Evolutionary conservation across 352 stramenopile species (phyloP).

Genomic region (Pythium phragmitis): DNA sequence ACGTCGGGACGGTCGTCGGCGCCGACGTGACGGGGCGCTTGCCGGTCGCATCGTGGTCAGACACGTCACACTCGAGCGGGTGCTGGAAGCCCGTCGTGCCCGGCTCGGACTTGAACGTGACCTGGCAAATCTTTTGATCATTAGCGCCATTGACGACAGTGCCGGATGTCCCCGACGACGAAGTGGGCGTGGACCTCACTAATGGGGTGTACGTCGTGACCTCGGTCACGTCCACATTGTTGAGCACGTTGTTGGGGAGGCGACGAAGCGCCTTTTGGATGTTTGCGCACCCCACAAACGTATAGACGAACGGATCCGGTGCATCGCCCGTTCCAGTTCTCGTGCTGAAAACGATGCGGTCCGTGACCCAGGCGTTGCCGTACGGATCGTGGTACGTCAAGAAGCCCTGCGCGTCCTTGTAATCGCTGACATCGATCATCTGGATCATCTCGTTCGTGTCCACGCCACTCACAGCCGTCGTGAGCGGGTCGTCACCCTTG

Average conservation of each 20-base stretch:
- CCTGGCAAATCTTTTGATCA: conserved; percentile 29
- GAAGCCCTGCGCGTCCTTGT: conserved; percentile 25
- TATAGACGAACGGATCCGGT: background rate
- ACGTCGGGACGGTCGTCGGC: conserved; percentile 18
- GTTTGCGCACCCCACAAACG: conserved; percentile 22
- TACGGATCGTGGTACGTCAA: conserved; percentile 78
- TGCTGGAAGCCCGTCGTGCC: conserved; percentile 61
- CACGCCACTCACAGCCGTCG: conserved; percentile 14
- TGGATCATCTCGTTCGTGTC: conserved; percentile 52
- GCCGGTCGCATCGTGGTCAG: conserved; percentile 26
- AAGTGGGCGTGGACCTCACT: conserved; percentile 15
- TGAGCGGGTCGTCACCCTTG: conserved; percentile 82
- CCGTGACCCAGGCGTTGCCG: conserved; percentile 60
- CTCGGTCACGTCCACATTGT: conserved; percentile 34
- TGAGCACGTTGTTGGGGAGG: conserved; percentile 72
- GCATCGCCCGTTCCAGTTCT: no score
- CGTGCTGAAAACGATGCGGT: conserved; percentile 36
- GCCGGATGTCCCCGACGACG: conserved; percentile 8
- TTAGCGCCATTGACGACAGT: background rate
- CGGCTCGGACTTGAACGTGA: conserved; percentile 50
- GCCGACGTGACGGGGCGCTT: conserved; percentile 39
- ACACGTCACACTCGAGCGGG: conserved; percentile 48
- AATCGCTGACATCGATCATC: conserved; percentile 30
- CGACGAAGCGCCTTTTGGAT: conserved; percentile 43
- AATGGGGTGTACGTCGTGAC: conserved; percentile 25